These are phyloP conservation scores for Dentipellis sp. DNA, from an alignment of 768 basidiomycete species.

Conservation along the genomic window DNA sequence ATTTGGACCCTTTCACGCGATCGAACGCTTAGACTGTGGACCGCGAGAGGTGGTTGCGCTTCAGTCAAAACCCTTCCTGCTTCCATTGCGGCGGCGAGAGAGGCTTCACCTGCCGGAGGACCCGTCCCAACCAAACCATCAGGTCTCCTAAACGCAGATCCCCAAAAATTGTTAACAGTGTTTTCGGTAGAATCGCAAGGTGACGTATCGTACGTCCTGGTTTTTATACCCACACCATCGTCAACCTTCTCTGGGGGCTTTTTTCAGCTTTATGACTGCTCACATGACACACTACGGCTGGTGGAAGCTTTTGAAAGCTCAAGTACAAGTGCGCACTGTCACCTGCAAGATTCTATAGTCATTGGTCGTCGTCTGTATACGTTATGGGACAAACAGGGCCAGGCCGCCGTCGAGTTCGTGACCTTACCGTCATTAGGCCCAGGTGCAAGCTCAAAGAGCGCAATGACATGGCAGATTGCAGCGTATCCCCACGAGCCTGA, in stretches of 20 bases:
- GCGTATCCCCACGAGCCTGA: slow-evolving; percentile 64
- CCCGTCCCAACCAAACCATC: slow-evolving; percentile 28
- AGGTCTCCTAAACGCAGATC: slow-evolving; percentile 47
- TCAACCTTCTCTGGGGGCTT: slow-evolving; percentile 65
- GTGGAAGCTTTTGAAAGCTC: slow-evolving; percentile 54
- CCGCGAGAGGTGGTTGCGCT: slow-evolving; percentile 64
- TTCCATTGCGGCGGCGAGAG: slow-evolving; percentile 21
- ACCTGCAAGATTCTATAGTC: slow-evolving; percentile 70
- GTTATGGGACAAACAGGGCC: slow-evolving; percentile 78
- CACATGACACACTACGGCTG: slow-evolving; percentile 50
- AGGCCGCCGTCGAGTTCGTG: slow-evolving; percentile 55
- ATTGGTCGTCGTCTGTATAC: slow-evolving; percentile 46
- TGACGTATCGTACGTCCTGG: slow-evolving; percentile 53
- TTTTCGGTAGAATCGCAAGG: slow-evolving; percentile 39
- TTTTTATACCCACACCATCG: slow-evolving; percentile 61
- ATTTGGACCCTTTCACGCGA: slow-evolving; percentile 86
- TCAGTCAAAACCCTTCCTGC: slow-evolving; percentile 46
- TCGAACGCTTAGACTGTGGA: slow-evolving; percentile 79
- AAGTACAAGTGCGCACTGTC: slow-evolving; percentile 49
- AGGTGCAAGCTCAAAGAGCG: slow-evolving; percentile 21
- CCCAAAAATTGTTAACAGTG: slow-evolving; percentile 56
- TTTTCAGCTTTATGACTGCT: slow-evolving; percentile 58
- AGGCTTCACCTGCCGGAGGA: slow-evolving; percentile 23
- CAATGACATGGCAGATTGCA: slow-evolving; percentile 41
- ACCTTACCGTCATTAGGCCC: slow-evolving; percentile 33